Evolutionary conservation across 2,329 filamentous ascomycete genomes (phyloP), one percentile per base, ranked within the genome.

Genomic region (Xylariales sp.): DNA sequence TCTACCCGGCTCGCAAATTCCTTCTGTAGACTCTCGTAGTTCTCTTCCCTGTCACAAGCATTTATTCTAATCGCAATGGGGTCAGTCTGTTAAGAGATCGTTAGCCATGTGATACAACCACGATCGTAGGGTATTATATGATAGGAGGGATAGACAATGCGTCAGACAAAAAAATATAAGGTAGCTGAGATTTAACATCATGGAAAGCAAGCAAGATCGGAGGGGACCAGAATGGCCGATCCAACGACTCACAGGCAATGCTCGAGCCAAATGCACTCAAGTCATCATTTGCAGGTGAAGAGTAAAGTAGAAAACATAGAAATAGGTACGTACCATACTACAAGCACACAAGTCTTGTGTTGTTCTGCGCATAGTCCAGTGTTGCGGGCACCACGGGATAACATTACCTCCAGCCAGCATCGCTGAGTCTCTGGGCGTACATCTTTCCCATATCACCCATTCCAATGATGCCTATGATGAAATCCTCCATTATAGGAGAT

Each of bases 221-320:
- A 67, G 67, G 68, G 69, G 66, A 73, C 84, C 88, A 91, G 77
- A 84, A 95, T 81, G 85, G 83, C 72, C 66, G 69, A 41, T 72
- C 72, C 70, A 70, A 66, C 65, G 56, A 65, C 60, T 69, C 67
- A 69, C 73, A 70, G 66, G 72, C 81, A 80, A 89, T 95, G 76
- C 91, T 97, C 91, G 88, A 97, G 91, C 91, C 91, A 97, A 97
- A 97, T 97, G 91, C 91, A 90, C 91, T 97, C 91, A 91, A 88
- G 91, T 97, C 91, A 97, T 97, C 91, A 94, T 89, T 61, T 62
- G 62, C 62, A 56, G 56, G 37, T n/a, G n/a, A n/a, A n/a, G n/a
- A n/a, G n/a, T n/a, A n/a, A n/a, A n/a, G n/a, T n/a, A n/a, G n/a
- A n/a, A n/a, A n/a, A n/a, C n/a, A n/a, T n/a, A n/a, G n/a, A n/a